Evolutionary conservation across 306 rosid species (phyloP).

Genomic region (Abrus precatorius): DNA sequence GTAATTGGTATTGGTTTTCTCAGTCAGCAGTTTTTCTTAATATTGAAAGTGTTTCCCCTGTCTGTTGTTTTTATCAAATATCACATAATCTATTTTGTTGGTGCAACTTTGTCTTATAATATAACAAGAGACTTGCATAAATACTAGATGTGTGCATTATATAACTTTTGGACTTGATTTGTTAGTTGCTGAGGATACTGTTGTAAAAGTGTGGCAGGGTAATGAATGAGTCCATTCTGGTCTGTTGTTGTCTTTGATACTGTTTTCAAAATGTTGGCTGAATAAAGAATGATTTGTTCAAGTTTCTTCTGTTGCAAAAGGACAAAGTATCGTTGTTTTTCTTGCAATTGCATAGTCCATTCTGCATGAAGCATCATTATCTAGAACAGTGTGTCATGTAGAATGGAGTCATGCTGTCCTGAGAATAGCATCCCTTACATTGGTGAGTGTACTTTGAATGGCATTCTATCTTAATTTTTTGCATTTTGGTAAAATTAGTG

Average conservation of each 20-base stretch:
- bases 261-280: not conserved
- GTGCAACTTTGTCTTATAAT: not conserved
- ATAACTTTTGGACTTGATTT: slow-evolving; percentile 1
- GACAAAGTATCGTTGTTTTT: slow-evolving; percentile 21
- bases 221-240: slow-evolving; percentile 3
- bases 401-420: not conserved
- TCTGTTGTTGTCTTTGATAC: not conserved
- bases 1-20: slow-evolving; percentile 37
- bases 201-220: slow-evolving; percentile 26
- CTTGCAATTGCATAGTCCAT: slow-evolving; percentile 25
- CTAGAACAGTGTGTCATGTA: not conserved
- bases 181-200: not conserved
- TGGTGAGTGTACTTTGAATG: slow-evolving; percentile 22
- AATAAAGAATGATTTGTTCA: not conserved
- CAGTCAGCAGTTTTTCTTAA: not conserved
- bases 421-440: slow-evolving; percentile 4
- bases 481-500: slow-evolving; percentile 13
- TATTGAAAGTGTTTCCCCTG: not conserved
- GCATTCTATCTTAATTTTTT: slow-evolving; percentile 17
- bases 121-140: not conserved
- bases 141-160: slow-evolving; percentile 18
- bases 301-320: slow-evolving; percentile 9
- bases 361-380: slow-evolving; percentile 1
- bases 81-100: not conserved
- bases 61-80: slow-evolving; percentile 11